Evolutionary conservation across 129 eudicot species (phyloP), one percentile per base, ranked within the genome.

Genomic region (Deinandra increscens): DNA sequence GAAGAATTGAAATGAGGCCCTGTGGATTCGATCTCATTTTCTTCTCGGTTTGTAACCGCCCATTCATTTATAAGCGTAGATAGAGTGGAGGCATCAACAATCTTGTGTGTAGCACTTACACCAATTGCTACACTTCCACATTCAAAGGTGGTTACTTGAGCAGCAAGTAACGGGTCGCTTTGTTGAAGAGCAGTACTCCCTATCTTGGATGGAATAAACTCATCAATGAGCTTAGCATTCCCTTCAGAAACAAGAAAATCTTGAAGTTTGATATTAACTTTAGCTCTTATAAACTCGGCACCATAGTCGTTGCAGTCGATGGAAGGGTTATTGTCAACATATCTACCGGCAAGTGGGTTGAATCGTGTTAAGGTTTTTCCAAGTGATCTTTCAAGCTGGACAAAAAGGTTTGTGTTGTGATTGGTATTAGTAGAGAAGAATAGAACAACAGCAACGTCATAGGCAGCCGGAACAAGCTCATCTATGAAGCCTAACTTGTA

Each of bases 341-440:
- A 72, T 22, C 78, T 59, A 10, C 83, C 83, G 11, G 75, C 83
- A 13, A 73, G 60, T 14, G 83, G 83, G 67, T 79, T 72, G 41
- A 68, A 69, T 49, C 10, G 29, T 12, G 70, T 51, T 18, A 76
- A 49, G 20, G 55, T 49, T 49, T 49, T 49, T 2, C 22, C 55
- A n/a, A 49, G 55, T 9, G 55, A 49, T 4, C 5, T 17, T 17
- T 49, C 55, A 14, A 48, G 54, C 1, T 22, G 20, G 8, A 22
- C 20, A 4, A 33, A 42, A 31, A 26, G 5, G 23, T 50, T 11
- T 33, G 11, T 9, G 23, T 1, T 44, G 42, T 34, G 51, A 26
- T 56, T 61, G 3, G 11, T 37, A 14, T 36, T 17, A 33, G 36
- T 15, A 7, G 43, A 44, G 71, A 68, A 79, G 61, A 68, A 79